Conservation (phyloP, 495 filamentous ascomycete genomes). For the Delitschia confertaspora region DNA sequence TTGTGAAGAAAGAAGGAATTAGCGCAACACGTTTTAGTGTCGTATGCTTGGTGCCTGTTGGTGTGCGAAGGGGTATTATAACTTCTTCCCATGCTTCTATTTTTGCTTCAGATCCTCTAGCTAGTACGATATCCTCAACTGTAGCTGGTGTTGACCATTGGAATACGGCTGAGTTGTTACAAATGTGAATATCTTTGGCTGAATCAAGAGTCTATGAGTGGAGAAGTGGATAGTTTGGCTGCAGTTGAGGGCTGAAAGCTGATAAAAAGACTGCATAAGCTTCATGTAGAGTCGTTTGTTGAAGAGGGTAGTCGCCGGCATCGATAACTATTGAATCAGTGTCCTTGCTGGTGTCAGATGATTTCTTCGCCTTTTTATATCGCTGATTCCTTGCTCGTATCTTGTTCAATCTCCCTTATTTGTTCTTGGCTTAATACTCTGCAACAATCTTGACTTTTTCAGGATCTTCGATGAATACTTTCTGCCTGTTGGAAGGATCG, state of each 20-base stretch:
- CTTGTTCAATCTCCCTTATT: conserved; percentile 4
- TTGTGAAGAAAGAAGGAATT: conserved; percentile 10
- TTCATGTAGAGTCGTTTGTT: conserved; percentile 3
- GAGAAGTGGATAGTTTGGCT: conserved; percentile 1
- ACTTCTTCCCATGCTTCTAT: conserved; percentile 10
- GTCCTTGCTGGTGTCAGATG: background rate
- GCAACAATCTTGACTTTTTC: background rate
- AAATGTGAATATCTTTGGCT: conserved; percentile 9
- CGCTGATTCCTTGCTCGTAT: conserved; percentile 4
- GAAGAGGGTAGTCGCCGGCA: background rate
- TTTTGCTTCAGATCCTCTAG: background rate
- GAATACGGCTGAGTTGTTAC: conserved; percentile 10
- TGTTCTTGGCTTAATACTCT: conserved; percentile 29
- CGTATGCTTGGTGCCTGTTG: conserved; percentile 3
- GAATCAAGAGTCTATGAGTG: conserved; percentile 8
- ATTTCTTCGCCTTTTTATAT: conserved; percentile 2
- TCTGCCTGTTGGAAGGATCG: background rate
- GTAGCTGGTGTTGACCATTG: conserved; percentile 1
- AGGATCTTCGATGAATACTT: background rate
- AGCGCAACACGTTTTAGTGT: conserved; percentile 10
- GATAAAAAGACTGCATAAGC: conserved; percentile 3
- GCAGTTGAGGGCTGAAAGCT: conserved; percentile 1
- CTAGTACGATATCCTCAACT: conserved; percentile 4
- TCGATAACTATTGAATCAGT: background rate
- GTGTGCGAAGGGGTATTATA: conserved; percentile 8